Percentiles rank a stretch among this genome's conserved stretches.
These are phyloP conservation scores for Termitomyces bulborhizus DNA, from an alignment of 768 basidiomycete species.

Conservation along the genomic window DNA sequence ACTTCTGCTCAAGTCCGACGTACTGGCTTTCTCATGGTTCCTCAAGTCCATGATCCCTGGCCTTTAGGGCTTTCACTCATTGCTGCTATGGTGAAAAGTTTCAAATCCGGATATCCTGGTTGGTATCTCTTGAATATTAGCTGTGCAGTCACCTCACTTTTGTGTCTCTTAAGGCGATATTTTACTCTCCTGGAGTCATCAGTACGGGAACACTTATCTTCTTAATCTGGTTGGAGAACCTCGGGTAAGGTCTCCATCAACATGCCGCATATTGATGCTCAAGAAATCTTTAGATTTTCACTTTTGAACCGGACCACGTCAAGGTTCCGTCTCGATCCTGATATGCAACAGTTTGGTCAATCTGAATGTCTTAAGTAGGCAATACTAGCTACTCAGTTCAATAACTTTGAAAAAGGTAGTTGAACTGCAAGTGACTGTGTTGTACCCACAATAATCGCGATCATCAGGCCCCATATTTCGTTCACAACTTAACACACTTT, in stretches of 20 bases:
- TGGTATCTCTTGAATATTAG: neutral
- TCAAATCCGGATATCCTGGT: slow-evolving; percentile 22
- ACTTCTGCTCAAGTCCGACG: neutral
- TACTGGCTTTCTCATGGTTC: slow-evolving; percentile 26
- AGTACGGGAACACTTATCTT: slow-evolving; percentile 19
- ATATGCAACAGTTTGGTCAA: neutral
- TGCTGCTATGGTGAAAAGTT: slow-evolving; percentile 13
- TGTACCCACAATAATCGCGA: neutral
- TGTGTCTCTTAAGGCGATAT: slow-evolving; percentile 18
- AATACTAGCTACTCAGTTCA: slow-evolving; percentile 41
- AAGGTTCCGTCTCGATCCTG: slow-evolving; percentile 19
- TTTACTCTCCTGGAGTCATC: slow-evolving; percentile 17
- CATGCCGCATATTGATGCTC: neutral
- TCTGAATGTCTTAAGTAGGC: slow-evolving; percentile 10
- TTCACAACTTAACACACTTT: slow-evolving; percentile 25
- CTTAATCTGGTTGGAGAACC: slow-evolving; percentile 23
- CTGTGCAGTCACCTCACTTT: neutral
- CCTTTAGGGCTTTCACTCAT: slow-evolving; percentile 31
- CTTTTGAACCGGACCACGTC: slow-evolving; percentile 40
- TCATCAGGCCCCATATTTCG: slow-evolving; percentile 20
- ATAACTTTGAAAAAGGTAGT: slow-evolving; percentile 37
- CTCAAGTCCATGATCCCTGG: slow-evolving; percentile 25
- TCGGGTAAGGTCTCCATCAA: slow-evolving; percentile 15
- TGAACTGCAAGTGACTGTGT: neutral
- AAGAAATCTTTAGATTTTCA: slow-evolving; percentile 25